Base-by-base conservation (phyloP, 1,284 basidiomycete genomes). In the Cryptococcus amylolentus region DNA sequence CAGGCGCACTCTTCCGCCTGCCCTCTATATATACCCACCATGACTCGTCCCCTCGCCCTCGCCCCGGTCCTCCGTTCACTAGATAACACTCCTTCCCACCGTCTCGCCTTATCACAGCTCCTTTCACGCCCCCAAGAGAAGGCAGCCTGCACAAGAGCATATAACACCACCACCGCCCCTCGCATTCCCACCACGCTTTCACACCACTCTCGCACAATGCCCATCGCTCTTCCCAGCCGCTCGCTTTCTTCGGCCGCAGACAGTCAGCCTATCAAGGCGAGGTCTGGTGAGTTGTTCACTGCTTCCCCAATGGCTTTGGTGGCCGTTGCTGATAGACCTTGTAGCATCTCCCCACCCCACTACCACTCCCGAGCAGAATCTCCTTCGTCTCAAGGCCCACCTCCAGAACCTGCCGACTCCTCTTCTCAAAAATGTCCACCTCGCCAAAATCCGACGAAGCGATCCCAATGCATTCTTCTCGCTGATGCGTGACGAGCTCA, bases 381-480 rank as follows among this genome's bases (percentile, higher is more conserved):
- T 77, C 41, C 66, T 70, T 23, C 65, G 75, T 31, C 69, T 74
- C 52, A 65, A 72, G 57, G 55, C 64, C 41, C 69, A 71, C 57
- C 69, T 77, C 45, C 60, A 57, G 37, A 52, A 54, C 50, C 66
- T 71, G 20, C 71, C 72, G 10, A 75, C 66, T 13, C 56, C 67
- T 16, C 63, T 77, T 28, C 66, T 72, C 50, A 73, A 72, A 57
- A 72, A 77, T 60, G 60, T 67, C 18, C 73, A 74, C 52, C 69
- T 77, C 49, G 64, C 70, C 26, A 64, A 64, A 35, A 56, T 69
- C 38, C 61, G 75, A 31, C 53, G 64, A 14, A 64, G 73, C 52
- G 68, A 77, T 60, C 71, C 73, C 37, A 59, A 63, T 41, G 63
- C 75, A 23, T 77, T 72, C 66, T 77, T 74, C 62, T 57, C 65